phyloP scores from a whole-genome alignment of 495 filamentous ascomycete genomes.

The Talaromyces ruber region DNA sequence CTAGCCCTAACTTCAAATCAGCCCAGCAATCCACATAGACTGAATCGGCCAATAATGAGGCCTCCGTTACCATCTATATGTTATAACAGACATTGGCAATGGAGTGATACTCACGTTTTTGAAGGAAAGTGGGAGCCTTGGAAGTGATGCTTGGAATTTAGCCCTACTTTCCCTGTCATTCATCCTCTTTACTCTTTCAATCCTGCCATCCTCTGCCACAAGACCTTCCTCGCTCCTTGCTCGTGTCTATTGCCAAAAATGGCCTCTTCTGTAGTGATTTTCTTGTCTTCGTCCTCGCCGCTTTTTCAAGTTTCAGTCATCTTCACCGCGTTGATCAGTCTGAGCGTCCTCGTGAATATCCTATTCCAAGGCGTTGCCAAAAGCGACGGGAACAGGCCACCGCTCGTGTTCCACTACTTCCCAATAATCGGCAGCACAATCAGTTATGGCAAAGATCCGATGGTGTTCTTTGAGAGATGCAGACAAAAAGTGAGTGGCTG shows the following conservation, averaged over 20 bases:
- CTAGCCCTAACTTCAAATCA: neutral
- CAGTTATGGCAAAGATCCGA: conserved; percentile 57
- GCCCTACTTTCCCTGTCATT: neutral
- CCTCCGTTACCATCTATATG: neutral
- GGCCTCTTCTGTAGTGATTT: neutral
- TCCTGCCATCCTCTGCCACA: neutral
- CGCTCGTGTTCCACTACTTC: conserved; percentile 58
- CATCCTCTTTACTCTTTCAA: neutral
- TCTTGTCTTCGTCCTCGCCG: neutral
- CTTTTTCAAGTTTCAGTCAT: neutral
- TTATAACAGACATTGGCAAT: neutral
- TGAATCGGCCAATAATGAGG: neutral
- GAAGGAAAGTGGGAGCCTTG: neutral
- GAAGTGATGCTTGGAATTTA: neutral
- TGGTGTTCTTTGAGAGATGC: conserved; percentile 49
- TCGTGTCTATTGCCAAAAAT: neutral
- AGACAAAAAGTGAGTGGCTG: conserved; percentile 39
- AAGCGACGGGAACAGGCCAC: conserved; percentile 48
- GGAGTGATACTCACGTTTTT: neutral
- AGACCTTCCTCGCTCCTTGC: neutral
- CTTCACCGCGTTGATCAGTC: conserved; percentile 11
- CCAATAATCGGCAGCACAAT: conserved; percentile 56
- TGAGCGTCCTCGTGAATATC: conserved; percentile 45
- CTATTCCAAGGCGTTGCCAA: conserved; percentile 61
- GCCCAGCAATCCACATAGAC: neutral